phyloP scores from a whole-genome alignment of 768 basidiomycete species.

The Boletus bicolor region DNA sequence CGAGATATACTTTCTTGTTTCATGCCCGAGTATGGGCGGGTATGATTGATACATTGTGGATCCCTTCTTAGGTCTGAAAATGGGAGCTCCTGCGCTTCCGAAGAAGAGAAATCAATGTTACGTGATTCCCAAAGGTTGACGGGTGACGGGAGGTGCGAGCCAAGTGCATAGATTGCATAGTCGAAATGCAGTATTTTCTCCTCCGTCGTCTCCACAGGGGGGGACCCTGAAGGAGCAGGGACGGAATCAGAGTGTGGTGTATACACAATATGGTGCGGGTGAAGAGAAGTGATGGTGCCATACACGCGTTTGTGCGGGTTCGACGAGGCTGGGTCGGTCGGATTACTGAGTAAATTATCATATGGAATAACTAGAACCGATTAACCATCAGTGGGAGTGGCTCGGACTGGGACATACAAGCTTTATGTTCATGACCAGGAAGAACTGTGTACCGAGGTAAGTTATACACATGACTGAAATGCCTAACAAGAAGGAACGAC shows the following conservation, averaged over 20 bases:
- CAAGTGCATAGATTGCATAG: constrained; percentile 59
- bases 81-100: background rate
- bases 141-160: constrained; percentile 52
- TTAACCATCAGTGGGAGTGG: background rate
- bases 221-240: background rate
- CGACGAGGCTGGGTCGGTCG: constrained; percentile 5
- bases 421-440: constrained; percentile 62
- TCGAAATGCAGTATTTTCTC: constrained; percentile 44
- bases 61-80: background rate
- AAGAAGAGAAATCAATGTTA: background rate
- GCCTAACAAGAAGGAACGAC: constrained; percentile 28
- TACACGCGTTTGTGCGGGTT: constrained; percentile 38
- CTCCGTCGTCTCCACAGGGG: background rate
- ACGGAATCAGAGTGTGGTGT: background rate
- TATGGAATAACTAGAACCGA: constrained; percentile 49
- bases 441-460: constrained; percentile 57
- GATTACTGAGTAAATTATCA: constrained; percentile 41
- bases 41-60: background rate
- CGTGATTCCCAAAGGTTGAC: constrained; percentile 50
- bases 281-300: constrained; percentile 43
- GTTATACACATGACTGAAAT: constrained; percentile 57
- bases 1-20: constrained; percentile 50
- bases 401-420: constrained; percentile 39
- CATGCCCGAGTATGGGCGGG: constrained; percentile 35
- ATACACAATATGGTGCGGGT: constrained; percentile 37